Evolutionary conservation across 2,329 filamentous ascomycete genomes (phyloP).

Genomic region (Aspergillus candidus): DNA sequence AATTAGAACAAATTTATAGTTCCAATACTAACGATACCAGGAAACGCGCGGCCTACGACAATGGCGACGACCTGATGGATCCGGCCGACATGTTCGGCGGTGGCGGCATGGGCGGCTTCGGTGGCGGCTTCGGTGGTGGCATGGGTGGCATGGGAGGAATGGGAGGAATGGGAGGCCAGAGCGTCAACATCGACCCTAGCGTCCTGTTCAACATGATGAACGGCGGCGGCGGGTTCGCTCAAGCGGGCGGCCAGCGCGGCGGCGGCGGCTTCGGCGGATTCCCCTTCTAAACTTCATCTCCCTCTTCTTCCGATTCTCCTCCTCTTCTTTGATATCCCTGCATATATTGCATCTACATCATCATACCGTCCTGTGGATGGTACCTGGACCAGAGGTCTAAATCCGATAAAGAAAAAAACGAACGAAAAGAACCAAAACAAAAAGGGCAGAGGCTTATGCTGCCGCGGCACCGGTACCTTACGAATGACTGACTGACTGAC

Average conservation of each 20-base stretch:
- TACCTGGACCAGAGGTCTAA: no score
- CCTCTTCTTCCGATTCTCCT: no score
- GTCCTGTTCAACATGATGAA: conserved; percentile 83
- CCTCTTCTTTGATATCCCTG: no score
- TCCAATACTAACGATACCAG: conserved; percentile 40
- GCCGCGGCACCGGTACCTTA: no score
- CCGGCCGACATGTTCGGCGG: conserved; percentile 75
- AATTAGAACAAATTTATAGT: no score
- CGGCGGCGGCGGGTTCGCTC: conserved; percentile 46
- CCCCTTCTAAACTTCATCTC: conserved; percentile 44
- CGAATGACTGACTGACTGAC: no score
- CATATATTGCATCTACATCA: no score
- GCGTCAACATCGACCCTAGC: conserved; percentile 62
- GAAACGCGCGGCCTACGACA: conserved; percentile 86
- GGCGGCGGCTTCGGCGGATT: conserved; percentile 47
- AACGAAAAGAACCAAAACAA: no score
- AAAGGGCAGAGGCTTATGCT: no score
- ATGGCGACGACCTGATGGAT: conserved; percentile 84
- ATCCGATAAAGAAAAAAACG: no score
- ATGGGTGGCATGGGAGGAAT: conserved; percentile 54
- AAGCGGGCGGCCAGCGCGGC: conserved; percentile 46
- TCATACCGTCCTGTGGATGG: no score
- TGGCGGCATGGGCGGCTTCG: conserved; percentile 44
- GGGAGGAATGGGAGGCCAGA: conserved; percentile 44
- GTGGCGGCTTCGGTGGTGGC: conserved; percentile 43